Conservation (phyloP, 2,329 filamentous ascomycete genomes). For the Emericellopsis atlantica region DNA sequence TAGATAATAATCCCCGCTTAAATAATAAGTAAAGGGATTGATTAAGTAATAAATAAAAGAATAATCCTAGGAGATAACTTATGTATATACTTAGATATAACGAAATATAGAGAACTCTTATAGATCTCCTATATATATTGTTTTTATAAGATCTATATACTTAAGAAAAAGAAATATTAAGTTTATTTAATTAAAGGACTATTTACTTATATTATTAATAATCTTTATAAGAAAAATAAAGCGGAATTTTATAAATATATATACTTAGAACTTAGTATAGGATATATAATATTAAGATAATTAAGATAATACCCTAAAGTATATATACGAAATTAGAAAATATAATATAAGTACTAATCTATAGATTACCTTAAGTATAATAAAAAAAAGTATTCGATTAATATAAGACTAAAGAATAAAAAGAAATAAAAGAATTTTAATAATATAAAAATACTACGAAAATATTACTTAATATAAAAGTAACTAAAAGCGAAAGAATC, state of each 20-base stretch:
- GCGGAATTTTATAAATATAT: too few species aligned
- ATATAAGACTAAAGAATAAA: too few species aligned
- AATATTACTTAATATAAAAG: too few species aligned
- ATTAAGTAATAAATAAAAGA: background rate
- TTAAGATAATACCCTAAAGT: too few species aligned
- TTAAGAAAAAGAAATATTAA: background rate
- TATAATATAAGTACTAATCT: background rate
- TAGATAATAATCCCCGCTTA: background rate
- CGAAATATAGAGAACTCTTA: background rate
- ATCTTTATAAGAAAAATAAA: background rate
- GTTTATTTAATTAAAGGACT: background rate
- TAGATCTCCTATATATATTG: too few species aligned
- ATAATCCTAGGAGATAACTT: background rate
- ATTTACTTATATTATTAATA: background rate
- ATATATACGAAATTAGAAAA: too few species aligned
- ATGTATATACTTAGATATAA: background rate
- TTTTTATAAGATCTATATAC: background rate
- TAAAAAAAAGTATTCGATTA: too few species aligned
- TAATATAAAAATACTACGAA: too few species aligned
- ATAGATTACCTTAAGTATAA: background rate
- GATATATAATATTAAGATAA: too few species aligned
- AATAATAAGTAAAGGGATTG: constrained; percentile 10
- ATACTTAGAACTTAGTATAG: too few species aligned
- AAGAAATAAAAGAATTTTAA: too few species aligned
- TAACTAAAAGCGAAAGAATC: too few species aligned